Base-by-base conservation (phyloP, 768 basidiomycete species). In the Cyathus striatus region DNA sequence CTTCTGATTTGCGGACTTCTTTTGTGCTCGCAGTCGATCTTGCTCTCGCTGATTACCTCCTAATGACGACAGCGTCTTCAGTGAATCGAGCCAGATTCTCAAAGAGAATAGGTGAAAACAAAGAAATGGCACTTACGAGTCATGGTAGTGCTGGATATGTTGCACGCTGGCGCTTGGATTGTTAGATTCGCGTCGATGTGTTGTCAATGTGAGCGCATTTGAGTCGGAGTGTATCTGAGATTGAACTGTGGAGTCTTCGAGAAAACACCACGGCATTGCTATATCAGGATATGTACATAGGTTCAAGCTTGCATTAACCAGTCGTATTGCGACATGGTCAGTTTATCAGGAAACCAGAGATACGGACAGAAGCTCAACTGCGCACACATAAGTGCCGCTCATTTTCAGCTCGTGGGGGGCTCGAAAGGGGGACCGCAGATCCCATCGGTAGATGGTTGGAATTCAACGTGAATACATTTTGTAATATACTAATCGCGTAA, bases 41-140 rank as follows among this genome's bases (percentile, higher is more conserved):
- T 65, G 72, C 5, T 90, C 88, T 41, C 88, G 78, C 61, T 90
- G 87, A 58, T 90, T 88, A 52, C 88, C 88, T 55, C 88, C 88
- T 90, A 53, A 25, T 40, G 32, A 35, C 23, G 42, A 32, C 35
- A 38, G 48, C 18, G 38, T 41, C 33, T 45, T 45, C 37, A 53
- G 58, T 57, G 44, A 58, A 56, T 51, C 44, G 46, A 45, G 30
- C 32, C 38, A 54, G 40, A 40, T 40, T 39, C 42, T 45, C 50
- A 23, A n/a, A n/a, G n/a, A 38, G 48, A 33, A 48, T 30, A 38
- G 32, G 35, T 35, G 40, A 32, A 45, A 30, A 40, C 30, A n/a
- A 48, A 33, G 38, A 21, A 44, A 34, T 40, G 40, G 27, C 38
- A 73, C 77, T 62, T 63, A 79, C 79, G 71, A 51, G 79, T 82